These are phyloP conservation scores for Coprinellus micaceus DNA, from an alignment of 768 basidiomycete species.

Conservation along the genomic window DNA sequence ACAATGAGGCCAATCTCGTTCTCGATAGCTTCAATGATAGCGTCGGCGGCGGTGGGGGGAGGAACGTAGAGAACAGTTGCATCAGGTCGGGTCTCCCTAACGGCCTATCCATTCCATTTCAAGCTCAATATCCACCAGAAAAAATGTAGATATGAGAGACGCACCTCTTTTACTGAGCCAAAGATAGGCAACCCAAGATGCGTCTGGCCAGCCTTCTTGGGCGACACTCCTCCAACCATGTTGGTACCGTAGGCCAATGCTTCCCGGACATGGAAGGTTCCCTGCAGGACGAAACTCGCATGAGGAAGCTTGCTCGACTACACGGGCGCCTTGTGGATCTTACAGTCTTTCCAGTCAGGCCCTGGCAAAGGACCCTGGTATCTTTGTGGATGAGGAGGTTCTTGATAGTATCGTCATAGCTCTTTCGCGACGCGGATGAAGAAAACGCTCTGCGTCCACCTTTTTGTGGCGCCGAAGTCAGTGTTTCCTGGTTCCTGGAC, in stretches of 20 bases:
- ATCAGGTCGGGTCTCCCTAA: slow-evolving; percentile 80
- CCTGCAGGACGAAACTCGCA: slow-evolving; percentile 41
- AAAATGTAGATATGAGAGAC: slow-evolving; percentile 15
- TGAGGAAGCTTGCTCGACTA: neutral
- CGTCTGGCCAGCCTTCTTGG: slow-evolving; percentile 92
- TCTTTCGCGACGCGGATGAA: slow-evolving; percentile 64
- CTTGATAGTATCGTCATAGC: slow-evolving; percentile 85
- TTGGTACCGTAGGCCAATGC: slow-evolving; percentile 93
- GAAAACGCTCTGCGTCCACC: slow-evolving; percentile 80
- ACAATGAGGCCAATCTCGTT: slow-evolving; percentile 97
- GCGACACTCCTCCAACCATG: slow-evolving; percentile 97
- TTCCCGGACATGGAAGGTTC: slow-evolving; percentile 94
- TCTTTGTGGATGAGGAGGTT: slow-evolving; percentile 94
- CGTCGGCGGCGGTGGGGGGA: slow-evolving; percentile 92
- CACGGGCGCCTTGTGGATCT: slow-evolving; percentile 19
- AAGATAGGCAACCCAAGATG: slow-evolving; percentile 96
- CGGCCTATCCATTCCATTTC: slow-evolving; percentile 56
- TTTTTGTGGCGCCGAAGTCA: slow-evolving; percentile 17
- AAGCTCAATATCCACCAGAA: slow-evolving; percentile 6
- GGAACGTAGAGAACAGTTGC: slow-evolving; percentile 97
- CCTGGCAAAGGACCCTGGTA: slow-evolving; percentile 91
- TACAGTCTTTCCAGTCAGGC: slow-evolving; percentile 94
- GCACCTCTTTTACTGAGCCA: slow-evolving; percentile 85
- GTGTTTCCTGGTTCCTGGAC: neutral
- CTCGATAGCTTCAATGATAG: slow-evolving; percentile 98